Base-by-base conservation (phyloP, 2,329 filamentous ascomycete genomes). In the Aureobasidium sp. region DNA sequence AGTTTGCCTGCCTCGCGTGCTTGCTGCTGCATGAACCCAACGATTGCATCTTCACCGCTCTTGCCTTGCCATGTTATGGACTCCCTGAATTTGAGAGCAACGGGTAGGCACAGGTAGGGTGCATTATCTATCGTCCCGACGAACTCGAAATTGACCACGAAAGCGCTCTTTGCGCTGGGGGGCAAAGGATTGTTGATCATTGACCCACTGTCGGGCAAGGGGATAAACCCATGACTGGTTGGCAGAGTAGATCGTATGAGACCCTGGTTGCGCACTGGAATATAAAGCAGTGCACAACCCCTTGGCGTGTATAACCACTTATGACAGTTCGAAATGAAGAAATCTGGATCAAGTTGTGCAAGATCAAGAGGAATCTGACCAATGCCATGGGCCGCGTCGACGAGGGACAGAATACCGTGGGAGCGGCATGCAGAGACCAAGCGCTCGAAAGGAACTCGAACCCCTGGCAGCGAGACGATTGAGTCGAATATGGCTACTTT, bases 251-350 rank as follows among this genome's bases (percentile, higher is more conserved):
- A 86, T 14, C 85, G 82, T 45, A 97, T 84, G 47, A 95, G 74
- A 53, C 79, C 76, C 72, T 97, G 93, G 72, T 95, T 91, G 25
- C 87, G 81, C 21, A 79, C 63, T 0, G 91, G 89, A 1, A 94
- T 89, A 73, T 95, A 88, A 66, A 97, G 83, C 4, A 94, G 78
- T 3, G 91, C 91, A 70, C 88, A 91, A 16, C 87, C 88, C 34
- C 92, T 85, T 0, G 92, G 93, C 0, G 85, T 83, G 69, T 85
- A 86, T 7, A 97, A 84, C 93, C 93, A 97, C 72, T 96, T 96
- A 77, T 96, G 90, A 68, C 86, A 90, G 72, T 97, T 97, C 61
- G 82, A 87, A 14, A 93, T 82, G 69, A 95, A 90, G 76, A 96
- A 97, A 73, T 97, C 92, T 0, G 91, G 86, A 64, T 91, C 83